Conservation (phyloP, 805 yeast species). For the Candida rishiriensis region DNA sequence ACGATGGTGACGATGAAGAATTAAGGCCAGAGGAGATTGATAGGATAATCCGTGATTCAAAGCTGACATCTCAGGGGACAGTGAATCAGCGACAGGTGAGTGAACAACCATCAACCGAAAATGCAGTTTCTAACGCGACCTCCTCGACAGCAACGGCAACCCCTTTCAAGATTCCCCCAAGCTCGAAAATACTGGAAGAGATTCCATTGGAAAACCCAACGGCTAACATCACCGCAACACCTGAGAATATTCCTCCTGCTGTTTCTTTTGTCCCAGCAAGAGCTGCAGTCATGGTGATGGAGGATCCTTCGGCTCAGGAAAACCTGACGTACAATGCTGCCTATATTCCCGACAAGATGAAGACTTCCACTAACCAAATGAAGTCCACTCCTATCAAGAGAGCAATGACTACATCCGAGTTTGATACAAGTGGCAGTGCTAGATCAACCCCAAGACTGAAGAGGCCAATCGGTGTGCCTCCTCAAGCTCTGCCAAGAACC, state of each 20-base stretch:
- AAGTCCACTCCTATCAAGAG: slow-evolving; percentile 62
- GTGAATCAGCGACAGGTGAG: too few relatives aligned
- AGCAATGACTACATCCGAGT: slow-evolving; percentile 17
- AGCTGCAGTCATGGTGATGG: slow-evolving; percentile 53
- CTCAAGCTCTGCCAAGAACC: slow-evolving; percentile 6
- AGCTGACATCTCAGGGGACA: slow-evolving; percentile 5
- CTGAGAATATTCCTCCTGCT: slow-evolving; percentile 19
- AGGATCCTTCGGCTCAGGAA: slow-evolving; percentile 34
- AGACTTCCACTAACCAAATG: slow-evolving; percentile 57
- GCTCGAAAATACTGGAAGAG: background rate
- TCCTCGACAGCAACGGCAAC: background rate
- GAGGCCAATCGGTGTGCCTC: slow-evolving; percentile 23
- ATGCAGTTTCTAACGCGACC: background rate
- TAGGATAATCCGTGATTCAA: slow-evolving; percentile 6
- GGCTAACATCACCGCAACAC: slow-evolving; percentile 7
- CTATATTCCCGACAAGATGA: slow-evolving; percentile 50
- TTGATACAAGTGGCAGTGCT: slow-evolving; percentile 4
- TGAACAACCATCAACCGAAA: background rate
- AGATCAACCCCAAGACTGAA: slow-evolving; percentile 13
- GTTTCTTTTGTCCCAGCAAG: slow-evolving; percentile 57
- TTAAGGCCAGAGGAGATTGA: slow-evolving; percentile 11
- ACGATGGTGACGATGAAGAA: slow-evolving; percentile 24
- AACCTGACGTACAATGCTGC: slow-evolving; percentile 50
- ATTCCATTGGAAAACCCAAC: slow-evolving; percentile 1
- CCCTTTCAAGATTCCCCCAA: background rate